Evolutionary conservation across 352 stramenopile species (phyloP).

Genomic region (Aphanomyces stellatus): DNA sequence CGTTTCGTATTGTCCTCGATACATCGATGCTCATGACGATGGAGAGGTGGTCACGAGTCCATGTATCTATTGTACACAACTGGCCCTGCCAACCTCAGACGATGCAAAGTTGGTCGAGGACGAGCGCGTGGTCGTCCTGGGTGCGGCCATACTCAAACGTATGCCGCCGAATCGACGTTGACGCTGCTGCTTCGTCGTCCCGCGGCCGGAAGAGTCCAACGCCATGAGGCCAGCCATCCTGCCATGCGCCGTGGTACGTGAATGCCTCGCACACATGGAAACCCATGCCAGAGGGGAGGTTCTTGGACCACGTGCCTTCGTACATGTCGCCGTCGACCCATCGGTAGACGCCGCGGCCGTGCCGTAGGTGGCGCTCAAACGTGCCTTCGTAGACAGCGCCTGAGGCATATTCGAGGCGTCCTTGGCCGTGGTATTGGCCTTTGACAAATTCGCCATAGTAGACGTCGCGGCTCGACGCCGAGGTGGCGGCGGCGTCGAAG

Average conservation of each 20-base stretch:
- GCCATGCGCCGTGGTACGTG: constrained; percentile 50
- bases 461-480: constrained; percentile 21
- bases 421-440: constrained; percentile 41
- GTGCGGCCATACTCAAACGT: neutral
- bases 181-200: no score
- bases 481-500: constrained; percentile 21
- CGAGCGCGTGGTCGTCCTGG: neutral
- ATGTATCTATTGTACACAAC: no score
- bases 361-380: constrained; percentile 37
- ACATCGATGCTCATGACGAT: no score
- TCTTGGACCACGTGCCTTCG: constrained; percentile 33
- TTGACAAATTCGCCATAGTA: constrained; percentile 45
- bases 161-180: constrained; percentile 20
- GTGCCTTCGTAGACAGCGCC: constrained; percentile 63
- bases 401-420: constrained; percentile 41
- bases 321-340: constrained; percentile 35
- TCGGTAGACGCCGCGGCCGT: constrained; percentile 61
- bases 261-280: constrained; percentile 40
- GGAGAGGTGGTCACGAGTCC: no score
- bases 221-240: constrained; percentile 40
- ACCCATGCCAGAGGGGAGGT: constrained; percentile 51
- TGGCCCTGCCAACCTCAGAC: no score
- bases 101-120: neutral
- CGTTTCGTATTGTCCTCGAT: no score
- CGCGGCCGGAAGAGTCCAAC: constrained; percentile 38